Evolutionary conservation across 2,329 filamentous ascomycete genomes (phyloP).

Genomic region (Tolypocladium tropicale): DNA sequence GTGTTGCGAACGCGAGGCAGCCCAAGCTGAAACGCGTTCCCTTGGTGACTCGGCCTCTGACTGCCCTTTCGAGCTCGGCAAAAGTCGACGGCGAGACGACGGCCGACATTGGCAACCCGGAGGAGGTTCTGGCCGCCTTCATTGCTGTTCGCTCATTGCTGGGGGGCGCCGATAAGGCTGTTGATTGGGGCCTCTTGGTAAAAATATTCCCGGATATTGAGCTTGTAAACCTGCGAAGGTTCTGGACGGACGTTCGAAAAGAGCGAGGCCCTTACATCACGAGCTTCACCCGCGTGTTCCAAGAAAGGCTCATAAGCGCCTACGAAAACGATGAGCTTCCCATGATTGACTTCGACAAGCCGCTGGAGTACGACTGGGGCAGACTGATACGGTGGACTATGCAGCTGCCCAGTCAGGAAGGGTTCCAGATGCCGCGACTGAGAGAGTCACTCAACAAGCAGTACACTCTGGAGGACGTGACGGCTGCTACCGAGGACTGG

Average conservation of each 20-base stretch:
- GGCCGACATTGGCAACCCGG: constrained; percentile 7
- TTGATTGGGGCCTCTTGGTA: constrained; percentile 52
- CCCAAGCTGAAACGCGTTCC: constrained; percentile 17
- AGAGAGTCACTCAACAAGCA: constrained; percentile 31
- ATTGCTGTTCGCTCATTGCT: constrained; percentile 47
- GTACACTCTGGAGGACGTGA: constrained; percentile 29
- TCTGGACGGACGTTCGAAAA: constrained; percentile 43
- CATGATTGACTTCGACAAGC: constrained; percentile 51
- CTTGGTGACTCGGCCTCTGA: constrained; percentile 17
- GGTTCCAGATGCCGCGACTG: constrained; percentile 36
- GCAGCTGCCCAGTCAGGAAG: constrained; percentile 35
- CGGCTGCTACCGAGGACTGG: constrained; percentile 30
- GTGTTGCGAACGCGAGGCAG: neutral
- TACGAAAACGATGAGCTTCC: constrained; percentile 54
- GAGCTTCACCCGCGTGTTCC: constrained; percentile 49
- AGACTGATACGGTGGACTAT: constrained; percentile 57
- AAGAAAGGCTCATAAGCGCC: constrained; percentile 52
- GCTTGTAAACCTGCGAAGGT: constrained; percentile 39
- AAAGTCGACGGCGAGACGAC: constrained; percentile 2
- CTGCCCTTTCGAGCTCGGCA: constrained; percentile 9
- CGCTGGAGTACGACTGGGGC: constrained; percentile 58
- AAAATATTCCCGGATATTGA: constrained; percentile 44
- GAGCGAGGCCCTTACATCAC: constrained; percentile 43
- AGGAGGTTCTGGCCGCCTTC: constrained; percentile 42
- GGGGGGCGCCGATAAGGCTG: constrained; percentile 47